Base-by-base conservation (phyloP, 2,329 filamentous ascomycete species). In the Pseudogymnoascus sp. region DNA sequence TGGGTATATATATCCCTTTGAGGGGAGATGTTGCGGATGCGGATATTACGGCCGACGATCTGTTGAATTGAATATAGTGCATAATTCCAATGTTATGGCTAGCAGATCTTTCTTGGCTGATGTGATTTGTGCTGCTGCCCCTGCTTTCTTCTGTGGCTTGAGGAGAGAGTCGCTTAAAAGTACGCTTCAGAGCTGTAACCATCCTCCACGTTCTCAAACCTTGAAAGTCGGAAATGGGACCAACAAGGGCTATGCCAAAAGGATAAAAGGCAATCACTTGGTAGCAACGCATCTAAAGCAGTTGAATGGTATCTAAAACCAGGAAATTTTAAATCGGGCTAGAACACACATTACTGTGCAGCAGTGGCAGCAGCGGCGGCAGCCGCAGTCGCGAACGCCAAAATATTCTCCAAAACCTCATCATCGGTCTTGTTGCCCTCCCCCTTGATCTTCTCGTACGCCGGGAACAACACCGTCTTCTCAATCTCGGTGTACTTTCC, bases 401-500 rank as follows among this genome's bases (percentile, higher is more conserved):
- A 41, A 47, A 68, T 65, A 60, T 69, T 67, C 9, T 60, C 63
- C 57, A 75, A 62, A 8, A 74, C 68, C 25, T 75, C 70, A 38
- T 77, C 75, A 60, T 77, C 75, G 4, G 50, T 62, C 4, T 68
- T 68, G 6, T 72, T 72, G 22, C 71, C 69, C 2, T 66, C 65
- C 0, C 74, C 71, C 34, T 65, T 69, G 28, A 76, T 70, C 3
- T 63, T 62, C 11, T 70, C 66, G 14, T 67, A 76, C 0, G 71
- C 68, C 1, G 75, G 75, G 4, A 70, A 65, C 7, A 76, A 60
- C 1, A 76, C 61, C 2, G 73, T 67, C 62, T 82, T 77, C 61
- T 85, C 82, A 14, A 84, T 75, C 68, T 85, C 82, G 62, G 71
- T 74, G 66, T 77, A 81, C 59, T 75, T 75, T 0, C 81, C 78